These are phyloP conservation scores for Tetrahymena thermophila DNA, from an alignment of 73 alveolate species.

Conservation along the genomic window DNA sequence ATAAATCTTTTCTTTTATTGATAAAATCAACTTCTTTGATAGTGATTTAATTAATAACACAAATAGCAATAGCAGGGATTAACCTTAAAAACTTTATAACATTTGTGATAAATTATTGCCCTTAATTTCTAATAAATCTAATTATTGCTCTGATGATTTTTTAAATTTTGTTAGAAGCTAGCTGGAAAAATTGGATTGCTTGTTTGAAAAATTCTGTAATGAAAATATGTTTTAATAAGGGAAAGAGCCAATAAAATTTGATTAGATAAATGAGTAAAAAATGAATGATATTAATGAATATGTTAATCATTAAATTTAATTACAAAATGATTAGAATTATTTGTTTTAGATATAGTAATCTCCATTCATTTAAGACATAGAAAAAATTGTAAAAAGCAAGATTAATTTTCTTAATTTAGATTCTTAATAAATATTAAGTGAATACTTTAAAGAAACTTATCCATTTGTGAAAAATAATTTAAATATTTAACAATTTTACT, in stretches of 20 bases:
- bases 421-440: background rate
- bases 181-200: background rate
- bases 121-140: background rate
- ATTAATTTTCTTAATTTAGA: background rate
- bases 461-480: background rate
- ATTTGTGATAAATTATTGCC: background rate
- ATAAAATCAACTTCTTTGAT: background rate
- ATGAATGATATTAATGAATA: background rate
- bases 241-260: background rate
- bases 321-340: background rate
- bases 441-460: background rate
- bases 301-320: background rate
- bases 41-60: background rate
- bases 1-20: background rate
- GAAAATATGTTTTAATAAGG: background rate
- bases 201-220: background rate
- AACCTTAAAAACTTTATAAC: too few relatives aligned
- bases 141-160: background rate
- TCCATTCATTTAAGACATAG: background rate
- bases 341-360: background rate
- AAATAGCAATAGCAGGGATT: background rate
- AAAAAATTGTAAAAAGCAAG: background rate
- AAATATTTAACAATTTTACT: background rate
- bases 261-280: background rate
- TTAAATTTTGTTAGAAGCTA: background rate